These are phyloP conservation scores for Lactarius pseudohatsudake DNA, from an alignment of 768 basidiomycete genomes.

Conservation along the genomic window DNA sequence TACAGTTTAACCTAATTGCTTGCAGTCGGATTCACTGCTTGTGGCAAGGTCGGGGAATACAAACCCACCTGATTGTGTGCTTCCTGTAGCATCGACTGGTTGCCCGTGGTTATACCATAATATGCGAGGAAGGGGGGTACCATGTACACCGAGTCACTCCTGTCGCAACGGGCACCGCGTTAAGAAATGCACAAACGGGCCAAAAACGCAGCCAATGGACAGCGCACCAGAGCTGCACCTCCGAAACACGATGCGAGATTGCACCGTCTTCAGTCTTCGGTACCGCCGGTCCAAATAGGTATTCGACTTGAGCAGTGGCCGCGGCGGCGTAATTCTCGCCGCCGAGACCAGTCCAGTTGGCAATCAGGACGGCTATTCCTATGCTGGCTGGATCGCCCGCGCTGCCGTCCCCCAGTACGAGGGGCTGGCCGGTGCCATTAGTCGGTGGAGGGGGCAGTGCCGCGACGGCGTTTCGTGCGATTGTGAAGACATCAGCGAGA, in stretches of 20 bases:
- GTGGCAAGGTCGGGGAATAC: not conserved
- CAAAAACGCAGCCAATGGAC: not conserved
- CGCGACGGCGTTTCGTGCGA: slow-evolving; percentile 51
- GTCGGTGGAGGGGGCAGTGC: slow-evolving; percentile 46
- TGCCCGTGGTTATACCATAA: slow-evolving; percentile 63
- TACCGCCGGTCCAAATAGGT: slow-evolving; percentile 48
- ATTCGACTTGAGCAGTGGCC: slow-evolving; percentile 65
- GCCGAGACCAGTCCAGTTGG: slow-evolving; percentile 54
- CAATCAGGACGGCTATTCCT: slow-evolving; percentile 66
- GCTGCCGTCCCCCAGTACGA: slow-evolving; percentile 57
- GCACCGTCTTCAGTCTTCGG: slow-evolving; percentile 74
- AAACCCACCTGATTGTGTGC: slow-evolving; percentile 58
- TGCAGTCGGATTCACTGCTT: not conserved
- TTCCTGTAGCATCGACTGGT: slow-evolving; percentile 57
- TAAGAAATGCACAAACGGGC: not conserved
- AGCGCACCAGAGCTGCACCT: slow-evolving; percentile 72
- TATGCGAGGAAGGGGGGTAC: slow-evolving; percentile 86
- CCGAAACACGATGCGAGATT: slow-evolving; percentile 67
- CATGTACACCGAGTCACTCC: slow-evolving; percentile 85
- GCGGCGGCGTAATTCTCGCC: slow-evolving; percentile 60
- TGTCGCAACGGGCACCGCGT: slow-evolving; percentile 32
- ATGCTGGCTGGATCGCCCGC: slow-evolving; percentile 78
- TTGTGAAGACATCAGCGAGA: slow-evolving; percentile 56
- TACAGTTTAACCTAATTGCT: slow-evolving; percentile 55
- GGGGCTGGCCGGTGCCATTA: slow-evolving; percentile 49